Percentiles rank a stretch among this genome's conserved stretches.
phyloP scores from a whole-genome alignment of 2,329 filamentous ascomycete species.

The Dactylella cylindrospora region DNA sequence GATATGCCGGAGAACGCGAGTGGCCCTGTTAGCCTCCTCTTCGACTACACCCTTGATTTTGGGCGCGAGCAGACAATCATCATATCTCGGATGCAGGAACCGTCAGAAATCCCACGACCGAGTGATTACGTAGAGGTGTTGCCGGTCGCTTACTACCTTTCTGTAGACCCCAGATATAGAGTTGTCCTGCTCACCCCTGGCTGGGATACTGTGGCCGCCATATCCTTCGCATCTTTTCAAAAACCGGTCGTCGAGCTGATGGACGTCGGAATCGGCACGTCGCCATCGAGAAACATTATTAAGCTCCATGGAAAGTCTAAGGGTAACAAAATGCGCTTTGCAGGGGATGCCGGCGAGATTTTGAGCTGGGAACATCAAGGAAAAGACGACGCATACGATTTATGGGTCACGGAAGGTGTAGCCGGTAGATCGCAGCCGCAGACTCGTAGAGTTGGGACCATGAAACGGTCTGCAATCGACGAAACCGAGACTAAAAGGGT shows the following conservation, averaged over 20 bases:
- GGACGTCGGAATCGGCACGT: constrained; percentile 7
- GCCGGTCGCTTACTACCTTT: constrained; percentile 38
- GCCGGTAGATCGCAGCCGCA: constrained; percentile 14
- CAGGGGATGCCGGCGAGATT: constrained; percentile 7
- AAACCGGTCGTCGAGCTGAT: constrained; percentile 25
- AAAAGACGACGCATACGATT: constrained; percentile 31
- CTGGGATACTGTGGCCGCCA: constrained; percentile 29
- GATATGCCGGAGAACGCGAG: constrained; percentile 1
- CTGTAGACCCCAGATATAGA: constrained; percentile 39
- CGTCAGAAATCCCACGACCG: constrained; percentile 38
- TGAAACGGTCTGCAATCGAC: constrained; percentile 22
- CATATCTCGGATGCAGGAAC: constrained; percentile 35
- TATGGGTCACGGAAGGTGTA: constrained; percentile 25
- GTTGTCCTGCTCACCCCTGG: constrained; percentile 26
- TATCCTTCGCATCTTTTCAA: constrained; percentile 35
- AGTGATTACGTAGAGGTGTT: constrained; percentile 27
- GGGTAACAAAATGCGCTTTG: constrained; percentile 26
- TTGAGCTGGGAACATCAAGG: constrained; percentile 25
- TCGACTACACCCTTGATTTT: constrained; percentile 38
- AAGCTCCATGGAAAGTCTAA: constrained; percentile 21
- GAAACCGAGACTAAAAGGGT: constrained; percentile 27
- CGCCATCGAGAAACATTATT: background rate
- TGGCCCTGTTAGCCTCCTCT: constrained; percentile 29
- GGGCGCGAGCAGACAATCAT: constrained; percentile 33
- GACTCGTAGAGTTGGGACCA: constrained; percentile 28